phyloP scores from a whole-genome alignment of 257 asterid species.

The Rhazya stricta region DNA sequence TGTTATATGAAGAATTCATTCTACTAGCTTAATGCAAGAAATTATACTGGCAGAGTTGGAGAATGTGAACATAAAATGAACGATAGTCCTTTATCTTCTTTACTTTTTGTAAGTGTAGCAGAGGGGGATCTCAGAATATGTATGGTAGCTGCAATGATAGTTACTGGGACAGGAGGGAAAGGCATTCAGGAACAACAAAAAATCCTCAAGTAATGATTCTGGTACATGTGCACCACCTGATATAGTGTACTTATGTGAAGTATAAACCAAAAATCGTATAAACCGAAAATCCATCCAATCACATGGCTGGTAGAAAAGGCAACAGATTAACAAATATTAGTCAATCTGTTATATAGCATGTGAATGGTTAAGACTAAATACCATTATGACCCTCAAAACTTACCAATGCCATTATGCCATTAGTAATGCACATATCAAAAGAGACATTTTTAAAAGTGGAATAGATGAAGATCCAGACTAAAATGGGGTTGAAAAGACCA shows the following conservation, averaged over 20 bases:
- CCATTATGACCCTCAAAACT: not conserved
- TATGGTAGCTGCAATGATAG: not conserved
- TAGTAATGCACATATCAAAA: not conserved
- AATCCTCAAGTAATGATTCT: not conserved
- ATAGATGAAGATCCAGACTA: not conserved
- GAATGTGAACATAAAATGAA: not conserved
- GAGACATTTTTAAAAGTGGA: not conserved
- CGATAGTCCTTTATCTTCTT: not conserved
- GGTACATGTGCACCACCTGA: not conserved
- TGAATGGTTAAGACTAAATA: not conserved
- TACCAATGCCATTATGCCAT: not conserved
- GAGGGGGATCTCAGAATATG: not conserved
- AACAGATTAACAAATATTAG: not conserved
- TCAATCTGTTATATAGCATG: not conserved
- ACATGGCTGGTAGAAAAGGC: not conserved
- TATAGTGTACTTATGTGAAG: not conserved
- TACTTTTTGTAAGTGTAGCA: not conserved
- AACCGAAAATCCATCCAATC: not conserved
- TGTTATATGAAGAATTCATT: not conserved
- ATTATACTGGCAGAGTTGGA: not conserved
- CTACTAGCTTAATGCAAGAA: not conserved
- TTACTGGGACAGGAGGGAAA: not conserved
- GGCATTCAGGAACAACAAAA: not conserved
- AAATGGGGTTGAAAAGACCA: not conserved
- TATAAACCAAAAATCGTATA: not conserved